Percentiles rank a stretch among this genome's conserved stretches.
Conservation (phyloP, 176 grass and related monocot genomes). For the Chloris gayana region DNA sequence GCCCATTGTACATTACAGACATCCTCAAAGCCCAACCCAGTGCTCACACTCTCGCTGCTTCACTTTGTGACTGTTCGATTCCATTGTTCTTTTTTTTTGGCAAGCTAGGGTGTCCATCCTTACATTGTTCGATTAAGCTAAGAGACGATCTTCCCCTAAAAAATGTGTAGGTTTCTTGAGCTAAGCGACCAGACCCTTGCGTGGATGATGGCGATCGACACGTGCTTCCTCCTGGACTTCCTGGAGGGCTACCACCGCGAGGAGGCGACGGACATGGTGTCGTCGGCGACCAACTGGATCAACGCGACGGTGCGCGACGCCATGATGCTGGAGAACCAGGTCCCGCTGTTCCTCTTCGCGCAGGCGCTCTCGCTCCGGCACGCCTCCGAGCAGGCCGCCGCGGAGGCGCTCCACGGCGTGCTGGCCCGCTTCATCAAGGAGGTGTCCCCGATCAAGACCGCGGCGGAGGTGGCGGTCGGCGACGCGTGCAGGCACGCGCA, state of each 20-base stretch:
- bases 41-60: too few relatives aligned
- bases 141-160: too few relatives aligned
- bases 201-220: conserved; percentile 88
- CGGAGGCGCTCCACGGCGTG: not conserved
- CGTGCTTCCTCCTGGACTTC: conserved; percentile 69
- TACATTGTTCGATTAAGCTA: too few relatives aligned
- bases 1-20: too few relatives aligned
- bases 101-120: too few relatives aligned
- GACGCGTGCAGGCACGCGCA: conserved; percentile 52
- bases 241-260: conserved; percentile 48
- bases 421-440: conserved; percentile 52
- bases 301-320: conserved; percentile 59
- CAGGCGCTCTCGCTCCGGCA: conserved; percentile 43
- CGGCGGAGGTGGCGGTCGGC: not conserved
- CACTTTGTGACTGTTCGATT: too few relatives aligned
- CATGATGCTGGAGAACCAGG: conserved; percentile 86
- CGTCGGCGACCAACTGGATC: conserved; percentile 57
- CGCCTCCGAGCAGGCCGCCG: not conserved
- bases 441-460: conserved; percentile 72
- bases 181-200: conserved; percentile 59
- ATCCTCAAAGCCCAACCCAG: too few relatives aligned
- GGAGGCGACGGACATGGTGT: conserved; percentile 43
- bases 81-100: too few relatives aligned
- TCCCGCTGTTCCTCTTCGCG: conserved; percentile 54
- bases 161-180: conserved; percentile 45